Base-by-base conservation (phyloP, 306 rosid genomes). In the Casuarina equisetifolia region DNA sequence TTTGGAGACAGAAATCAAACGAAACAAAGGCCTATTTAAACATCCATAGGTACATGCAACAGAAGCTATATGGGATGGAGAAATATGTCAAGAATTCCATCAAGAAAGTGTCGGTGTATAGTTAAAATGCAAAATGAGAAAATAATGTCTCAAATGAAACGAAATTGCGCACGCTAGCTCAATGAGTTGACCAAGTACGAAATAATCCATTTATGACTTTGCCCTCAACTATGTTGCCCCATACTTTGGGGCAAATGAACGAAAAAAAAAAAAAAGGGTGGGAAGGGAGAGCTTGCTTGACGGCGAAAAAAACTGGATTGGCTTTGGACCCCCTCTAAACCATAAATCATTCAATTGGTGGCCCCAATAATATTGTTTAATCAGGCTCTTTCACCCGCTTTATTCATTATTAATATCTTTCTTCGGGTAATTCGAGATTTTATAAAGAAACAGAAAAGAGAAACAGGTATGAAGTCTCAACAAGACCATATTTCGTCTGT, bases 31-130 rank as follows among this genome's bases (percentile, higher is more conserved):
- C 32, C 32, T 0, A 25, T 25, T 25, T 25, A 1, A 25, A 25
- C 32, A 25, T 25, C 32, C 32, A 25, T 25, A 25, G 32, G 32
- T 25, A 25, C 32, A 25, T 25, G 32, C 32, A 25, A 25, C 25
- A 67, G 6, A 3, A 58, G 57, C 9, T 15, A 19, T 74, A 9
- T 75, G 15, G 39, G 63, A 79, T 46, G 58, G 86, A 77, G 82
- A 69, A 25, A 20, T 13, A 36, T 86, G 76, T 82, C 91, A 85
- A 6, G 69, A 35, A 42, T 77, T 80, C 78, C 85, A 78, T 35
- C 43, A 20, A 72, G 35, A 75, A 76, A 81, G 83, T 88, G 94
- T 90, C 92, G 94, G 94, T 85, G 90, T 46, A 69, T 11, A 73
- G 63, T 75, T 43, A 76, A 74, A 42, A 42, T 66, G 16, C 50